Evolutionary conservation across 2,329 filamentous ascomycete genomes (phyloP).

Genomic region (Fusarium abutilonis): DNA sequence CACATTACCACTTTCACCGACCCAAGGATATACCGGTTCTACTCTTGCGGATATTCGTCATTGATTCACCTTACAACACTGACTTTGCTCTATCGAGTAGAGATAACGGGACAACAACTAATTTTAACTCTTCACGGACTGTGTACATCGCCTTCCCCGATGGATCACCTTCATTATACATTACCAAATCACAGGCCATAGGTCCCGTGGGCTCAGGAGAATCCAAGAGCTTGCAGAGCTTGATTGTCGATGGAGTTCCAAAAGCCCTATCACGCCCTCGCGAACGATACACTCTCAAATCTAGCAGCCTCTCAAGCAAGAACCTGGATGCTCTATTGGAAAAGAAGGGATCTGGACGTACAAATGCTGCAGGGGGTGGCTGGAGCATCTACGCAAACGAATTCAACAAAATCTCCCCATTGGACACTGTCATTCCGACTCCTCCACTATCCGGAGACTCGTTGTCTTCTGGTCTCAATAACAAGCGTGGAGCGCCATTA

Average conservation of each 20-base stretch:
- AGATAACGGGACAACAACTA: slow-evolving; percentile 51
- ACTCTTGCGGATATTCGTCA: slow-evolving; percentile 79
- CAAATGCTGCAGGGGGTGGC: slow-evolving; percentile 77
- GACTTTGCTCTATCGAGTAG: slow-evolving; percentile 56
- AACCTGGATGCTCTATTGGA: slow-evolving; percentile 76
- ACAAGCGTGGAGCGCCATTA: slow-evolving; percentile 45
- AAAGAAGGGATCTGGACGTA: slow-evolving; percentile 73
- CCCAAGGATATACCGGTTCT: slow-evolving; percentile 74
- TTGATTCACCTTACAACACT: slow-evolving; percentile 83
- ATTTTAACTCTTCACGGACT: slow-evolving; percentile 73
- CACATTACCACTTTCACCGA: slow-evolving; percentile 83
- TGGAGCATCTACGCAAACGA: slow-evolving; percentile 83
- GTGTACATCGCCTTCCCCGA: slow-evolving; percentile 87
- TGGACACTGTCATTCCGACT: slow-evolving; percentile 62
- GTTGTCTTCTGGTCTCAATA: slow-evolving; percentile 43
- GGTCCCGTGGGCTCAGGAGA: slow-evolving; percentile 59
- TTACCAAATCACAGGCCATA: slow-evolving; percentile 62
- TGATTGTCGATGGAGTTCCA: slow-evolving; percentile 82
- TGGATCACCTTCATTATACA: slow-evolving; percentile 78
- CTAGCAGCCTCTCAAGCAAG: slow-evolving; percentile 74
- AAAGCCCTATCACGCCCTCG: slow-evolving; percentile 82
- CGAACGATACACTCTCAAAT: slow-evolving; percentile 74
- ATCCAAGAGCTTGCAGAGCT: slow-evolving; percentile 70
- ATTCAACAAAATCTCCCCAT: slow-evolving; percentile 61
- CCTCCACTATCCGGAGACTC: slow-evolving; percentile 55